These are phyloP conservation scores for Parastagonospora nodorum DNA, from an alignment of 2,329 filamentous ascomycete species.

Conservation along the genomic window DNA sequence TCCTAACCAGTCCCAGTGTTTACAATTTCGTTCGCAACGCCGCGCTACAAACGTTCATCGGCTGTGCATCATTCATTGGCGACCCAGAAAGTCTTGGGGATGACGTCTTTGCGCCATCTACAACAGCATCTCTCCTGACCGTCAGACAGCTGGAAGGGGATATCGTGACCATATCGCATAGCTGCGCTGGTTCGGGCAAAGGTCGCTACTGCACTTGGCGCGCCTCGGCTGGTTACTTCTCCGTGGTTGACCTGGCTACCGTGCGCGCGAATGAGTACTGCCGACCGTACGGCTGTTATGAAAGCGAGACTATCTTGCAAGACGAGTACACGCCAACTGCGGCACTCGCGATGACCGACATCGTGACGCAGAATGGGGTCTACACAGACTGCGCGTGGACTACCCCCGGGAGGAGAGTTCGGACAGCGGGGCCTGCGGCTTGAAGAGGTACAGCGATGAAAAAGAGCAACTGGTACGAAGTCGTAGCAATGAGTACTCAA, in stretches of 20 bases:
- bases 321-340: conserved; percentile 2
- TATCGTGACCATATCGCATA: background rate
- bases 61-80: background rate
- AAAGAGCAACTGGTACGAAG: background rate
- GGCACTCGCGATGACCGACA: conserved; percentile 2
- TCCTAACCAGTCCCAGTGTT: conserved; percentile 1
- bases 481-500: background rate
- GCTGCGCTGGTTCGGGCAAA: background rate
- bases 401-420: background rate
- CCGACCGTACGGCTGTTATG: background rate
- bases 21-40: conserved; percentile 3
- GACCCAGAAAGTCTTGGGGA: background rate
- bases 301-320: conserved; percentile 2
- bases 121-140: background rate
- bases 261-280: conserved; percentile 2
- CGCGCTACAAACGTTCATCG: background rate
- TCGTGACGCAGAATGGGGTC: conserved; percentile 2
- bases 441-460: background rate
- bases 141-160: background rate
- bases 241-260: conserved; percentile 1
- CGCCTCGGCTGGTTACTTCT: background rate
- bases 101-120: background rate
- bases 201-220: conserved; percentile 1
- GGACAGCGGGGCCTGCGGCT: background rate
- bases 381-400: conserved; percentile 3